Conservation (phyloP, 768 basidiomycete species). For the Russula dissimulans region DNA sequence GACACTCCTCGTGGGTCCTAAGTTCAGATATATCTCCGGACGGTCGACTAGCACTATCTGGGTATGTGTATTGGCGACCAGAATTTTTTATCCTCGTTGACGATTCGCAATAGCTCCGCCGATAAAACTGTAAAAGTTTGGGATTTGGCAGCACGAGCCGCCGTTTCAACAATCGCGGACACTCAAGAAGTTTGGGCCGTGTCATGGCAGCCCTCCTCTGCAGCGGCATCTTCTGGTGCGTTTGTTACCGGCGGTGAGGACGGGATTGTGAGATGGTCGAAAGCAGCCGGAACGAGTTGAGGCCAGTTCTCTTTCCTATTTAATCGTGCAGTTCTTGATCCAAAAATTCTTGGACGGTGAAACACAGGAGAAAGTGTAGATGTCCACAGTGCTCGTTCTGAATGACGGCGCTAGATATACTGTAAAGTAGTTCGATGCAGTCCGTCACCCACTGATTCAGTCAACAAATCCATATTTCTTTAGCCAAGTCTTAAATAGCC, state of each 20-base stretch:
- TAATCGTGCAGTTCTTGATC: not conserved
- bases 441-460: not conserved
- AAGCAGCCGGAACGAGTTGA: slow-evolving; percentile 49
- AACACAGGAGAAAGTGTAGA: not conserved
- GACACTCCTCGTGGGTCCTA: slow-evolving; percentile 89
- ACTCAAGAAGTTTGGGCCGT: slow-evolving; percentile 79
- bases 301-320: not conserved
- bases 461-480: not conserved
- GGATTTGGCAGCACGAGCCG: slow-evolving; percentile 67
- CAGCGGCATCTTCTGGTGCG: slow-evolving; percentile 46
- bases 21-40: slow-evolving; percentile 77
- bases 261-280: slow-evolving; percentile 68
- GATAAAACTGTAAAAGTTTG: slow-evolving; percentile 84
- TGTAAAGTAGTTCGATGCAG: not conserved
- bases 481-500: not conserved
- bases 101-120: slow-evolving; percentile 46
- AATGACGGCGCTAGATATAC: not conserved
- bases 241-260: slow-evolving; percentile 74
- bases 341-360: not conserved
- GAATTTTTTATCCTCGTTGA: not conserved
- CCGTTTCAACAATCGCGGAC: slow-evolving; percentile 71
- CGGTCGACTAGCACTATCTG: slow-evolving; percentile 67
- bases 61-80: slow-evolving; percentile 38
- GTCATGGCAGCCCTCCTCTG: slow-evolving; percentile 63
- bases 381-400: not conserved